Base-by-base conservation (phyloP, 148 eudicot genomes). In the Nepenthes mirabilis region DNA sequence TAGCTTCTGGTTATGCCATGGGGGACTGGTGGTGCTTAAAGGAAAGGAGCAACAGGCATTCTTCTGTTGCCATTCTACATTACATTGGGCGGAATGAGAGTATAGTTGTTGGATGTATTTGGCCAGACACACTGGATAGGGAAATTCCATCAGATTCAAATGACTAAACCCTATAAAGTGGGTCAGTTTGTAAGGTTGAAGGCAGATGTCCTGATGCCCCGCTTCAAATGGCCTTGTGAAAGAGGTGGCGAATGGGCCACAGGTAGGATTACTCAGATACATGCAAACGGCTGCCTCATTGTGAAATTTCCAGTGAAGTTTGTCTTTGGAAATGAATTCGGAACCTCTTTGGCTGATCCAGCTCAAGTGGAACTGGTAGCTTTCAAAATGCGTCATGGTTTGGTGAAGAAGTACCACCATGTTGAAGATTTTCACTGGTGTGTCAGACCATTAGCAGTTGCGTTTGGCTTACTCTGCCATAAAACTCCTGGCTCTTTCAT, bases 361-460 rank as follows among this genome's bases (percentile, higher is more conserved):
- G 86, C 88, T 52, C 90, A 90, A 65, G 85, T 87, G n/a, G 95
- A 87, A 71, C 65, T 64, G 2, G 85, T 90, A 49, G 82, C 97
- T 9, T 90, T 90, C 48, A 66, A 60, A 47, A 71, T 80, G 1
- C 76, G 77, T 54, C 80, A 68, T 0, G 76, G 71, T 14, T 34
- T 84, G 33, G 67, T 86, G 60, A 72, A 75, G 63, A 90, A 90
- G 70, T 90, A 84, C 67, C 83, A 90, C 53, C 95, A 82, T 74
- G 69, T 90, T 0, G 97, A 86, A 79, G 91, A 90, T 67, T 74
- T 86, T 59, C 97, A 87, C 72, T 90, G 97, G 97, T 78, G 86
- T n/a, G 88, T 84, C 40, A 78, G 97, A 68, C 95, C 97, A 12
- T 65, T 90, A 34, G 47, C 80, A 50, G 70, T 84, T 47, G 87